Base-by-base conservation (phyloP, 2,329 filamentous ascomycete species). In the Fusarium stilboides region DNA sequence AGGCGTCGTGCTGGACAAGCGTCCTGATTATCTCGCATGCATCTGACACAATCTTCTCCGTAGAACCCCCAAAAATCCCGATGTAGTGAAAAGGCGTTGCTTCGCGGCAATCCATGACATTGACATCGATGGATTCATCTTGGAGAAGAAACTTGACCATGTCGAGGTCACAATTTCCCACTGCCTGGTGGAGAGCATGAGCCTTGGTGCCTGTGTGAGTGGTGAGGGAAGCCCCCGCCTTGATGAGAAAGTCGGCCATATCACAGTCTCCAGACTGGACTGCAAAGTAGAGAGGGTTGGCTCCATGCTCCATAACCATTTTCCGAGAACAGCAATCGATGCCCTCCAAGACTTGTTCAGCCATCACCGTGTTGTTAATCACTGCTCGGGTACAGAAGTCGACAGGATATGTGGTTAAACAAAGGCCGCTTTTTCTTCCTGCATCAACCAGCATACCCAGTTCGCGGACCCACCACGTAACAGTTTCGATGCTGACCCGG, bases 241-340 rank as follows among this genome's bases (percentile, higher is more conserved):
- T 12, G n/a, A 68, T 44, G 7, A 68, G 52, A 1, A 26, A 37
- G 1, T 26, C 34, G 6, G 8, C 36, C 12, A 24, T 57, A 1
- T 43, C 7, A 8, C 24, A 15, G 2, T 39, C 2, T 10, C 64
- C 47, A 8, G 26, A 19, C 12, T 43, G 3, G 1, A 62, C n/a
- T 20, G 62, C 64, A 20, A 68, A 68, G 24, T 62, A 67, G 8
- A 62, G 47, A n/a, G 57, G 14, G 9, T 40, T 68, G 15, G 62
- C 64, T 17, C 62, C 62, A 3, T 46, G 6, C 13, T 62, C 52
- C 6, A 67, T 4, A 2, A 14, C 19, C 17, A 7, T 4, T 2
- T 5, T 3, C 5, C 31, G 6, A 33, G 20, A 24, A 8, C 15
- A 1, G 20, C 8, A 5, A 4, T 50, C 6, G 8, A 65, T 17